A percentile compares a stretch with the other conserved stretches of the same genome.
Conservation (phyloP, 805 yeast genomes). For the Saturnispora quitensis region DNA sequence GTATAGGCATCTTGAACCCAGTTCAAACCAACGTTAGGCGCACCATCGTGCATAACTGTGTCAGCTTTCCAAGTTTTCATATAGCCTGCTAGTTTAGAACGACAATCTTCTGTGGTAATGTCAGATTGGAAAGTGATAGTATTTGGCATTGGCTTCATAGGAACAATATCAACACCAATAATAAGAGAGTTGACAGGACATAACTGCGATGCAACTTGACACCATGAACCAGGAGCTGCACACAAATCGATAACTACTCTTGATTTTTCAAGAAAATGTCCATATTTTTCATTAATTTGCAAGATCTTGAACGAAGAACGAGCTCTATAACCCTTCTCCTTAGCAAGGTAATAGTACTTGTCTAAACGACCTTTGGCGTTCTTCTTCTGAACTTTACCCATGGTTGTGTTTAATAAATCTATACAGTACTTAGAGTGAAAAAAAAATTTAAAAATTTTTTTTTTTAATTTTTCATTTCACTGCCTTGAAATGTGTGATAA, state of each 20-base stretch:
- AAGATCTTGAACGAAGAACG: slow-evolving; percentile 95
- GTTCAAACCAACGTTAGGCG: slow-evolving; percentile 99
- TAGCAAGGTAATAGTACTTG: slow-evolving; percentile 91
- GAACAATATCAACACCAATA: slow-evolving; percentile 98
- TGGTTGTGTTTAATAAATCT: slow-evolving; percentile 3
- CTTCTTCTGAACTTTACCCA: slow-evolving; percentile 82
- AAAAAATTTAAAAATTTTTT: slow-evolving; percentile 2
- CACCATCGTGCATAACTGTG: slow-evolving; percentile 98
- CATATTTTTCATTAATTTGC: slow-evolving; percentile 93
- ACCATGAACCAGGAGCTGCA: slow-evolving; percentile 99
- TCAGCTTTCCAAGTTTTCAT: slow-evolving; percentile 99
- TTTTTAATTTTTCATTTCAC: slow-evolving; percentile 1
- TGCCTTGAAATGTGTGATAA: not conserved
- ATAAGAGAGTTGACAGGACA: slow-evolving; percentile 91
- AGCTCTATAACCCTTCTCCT: slow-evolving; percentile 97
- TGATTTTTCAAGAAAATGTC: slow-evolving; percentile 88
- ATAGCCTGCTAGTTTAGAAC: slow-evolving; percentile 88
- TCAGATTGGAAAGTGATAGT: slow-evolving; percentile 92
- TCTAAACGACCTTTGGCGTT: slow-evolving; percentile 98
- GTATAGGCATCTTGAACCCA: slow-evolving; percentile 99
- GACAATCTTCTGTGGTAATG: slow-evolving; percentile 96
- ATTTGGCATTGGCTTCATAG: slow-evolving; percentile 93
- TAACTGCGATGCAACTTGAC: slow-evolving; percentile 92
- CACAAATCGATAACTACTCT: slow-evolving; percentile 95
- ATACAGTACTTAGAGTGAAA: not conserved